phyloP scores from a whole-genome alignment of 1,139 yeast genomes.

The Kazachstania sp. region DNA sequence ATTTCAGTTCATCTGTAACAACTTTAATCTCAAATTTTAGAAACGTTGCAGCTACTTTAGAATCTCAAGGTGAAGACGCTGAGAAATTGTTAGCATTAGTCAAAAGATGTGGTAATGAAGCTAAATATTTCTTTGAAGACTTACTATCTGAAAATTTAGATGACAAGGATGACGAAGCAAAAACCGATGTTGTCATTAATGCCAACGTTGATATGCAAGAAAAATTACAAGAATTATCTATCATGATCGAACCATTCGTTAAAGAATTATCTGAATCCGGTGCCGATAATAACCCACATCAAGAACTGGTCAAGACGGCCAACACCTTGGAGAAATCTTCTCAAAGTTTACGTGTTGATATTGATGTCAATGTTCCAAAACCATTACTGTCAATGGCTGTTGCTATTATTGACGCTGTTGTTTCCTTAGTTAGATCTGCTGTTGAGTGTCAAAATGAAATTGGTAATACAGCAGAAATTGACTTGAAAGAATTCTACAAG shows the following conservation, averaged over 20 bases:
- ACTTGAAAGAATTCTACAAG: slow-evolving; percentile 62
- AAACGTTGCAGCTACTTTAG: slow-evolving; percentile 29
- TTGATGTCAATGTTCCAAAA: slow-evolving; percentile 54
- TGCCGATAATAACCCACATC: slow-evolving; percentile 40
- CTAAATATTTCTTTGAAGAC: slow-evolving; percentile 55
- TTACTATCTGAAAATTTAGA: slow-evolving; percentile 48
- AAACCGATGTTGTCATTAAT: slow-evolving; percentile 67
- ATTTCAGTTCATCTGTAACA: slow-evolving; percentile 54
- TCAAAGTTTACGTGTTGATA: slow-evolving; percentile 52
- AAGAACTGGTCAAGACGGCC: slow-evolving; percentile 43
- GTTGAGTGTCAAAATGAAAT: slow-evolving; percentile 79
- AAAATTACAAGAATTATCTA: slow-evolving; percentile 50
- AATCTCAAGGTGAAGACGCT: slow-evolving; percentile 36
- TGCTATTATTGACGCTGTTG: slow-evolving; percentile 74
- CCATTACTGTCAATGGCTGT: slow-evolving; percentile 73
- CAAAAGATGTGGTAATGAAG: slow-evolving; percentile 49
- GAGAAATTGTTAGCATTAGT: slow-evolving; percentile 44
- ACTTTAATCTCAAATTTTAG: slow-evolving; percentile 37
- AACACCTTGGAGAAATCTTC: slow-evolving; percentile 58
- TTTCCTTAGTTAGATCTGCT: slow-evolving; percentile 63
- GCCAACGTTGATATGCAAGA: slow-evolving; percentile 71
- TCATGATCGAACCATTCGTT: slow-evolving; percentile 18
- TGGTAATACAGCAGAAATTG: slow-evolving; percentile 38
- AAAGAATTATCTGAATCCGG: slow-evolving; percentile 17
- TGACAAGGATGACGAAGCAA: slow-evolving; percentile 45